Evolutionary conservation across 306 rosid genomes (phyloP), one percentile per base, ranked within the genome.

Genomic region (Ochetophila trinervis): DNA sequence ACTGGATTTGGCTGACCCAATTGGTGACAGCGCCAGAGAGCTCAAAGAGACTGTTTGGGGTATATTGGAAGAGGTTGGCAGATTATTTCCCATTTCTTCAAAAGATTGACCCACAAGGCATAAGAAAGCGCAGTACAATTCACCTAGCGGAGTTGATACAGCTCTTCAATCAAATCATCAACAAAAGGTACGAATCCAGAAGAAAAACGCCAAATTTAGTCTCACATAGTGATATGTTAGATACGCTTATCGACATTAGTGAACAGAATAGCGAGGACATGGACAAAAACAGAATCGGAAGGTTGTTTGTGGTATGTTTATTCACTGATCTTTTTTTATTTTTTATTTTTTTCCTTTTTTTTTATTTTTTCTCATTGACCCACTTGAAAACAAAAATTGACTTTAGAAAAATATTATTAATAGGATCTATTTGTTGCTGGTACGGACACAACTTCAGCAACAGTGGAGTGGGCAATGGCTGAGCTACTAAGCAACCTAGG

Each of bases 381-480:
- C n/a, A n/a, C n/a, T 20, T 47, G 45, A 1, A 8, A 63, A 19
- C 14, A 4, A 35, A 23, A n/a, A 14, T 36, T 30, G 42, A 13
- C 15, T 40, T 37, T 4, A 14, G 9, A 2, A 8, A 3, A n/a
- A 14, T 74, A 18, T 1, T 5, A 0, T 30, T 8, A 0, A 19
- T 36, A 70, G 62, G 69, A 67, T 36, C 37, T 77, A 19, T 71
- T 77, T 57, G 16, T 1, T 32, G 81, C 73, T 3, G 81, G 70
- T 5, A 77, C 65, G 1, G 71, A 71, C 8, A 62, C 77, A 30
- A 77, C 81, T 24, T 54, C 74, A 1, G 6, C 36, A n/a, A 71
- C 73, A 27, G 40, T 77, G 49, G 74, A 77, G 40, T 71, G 81
- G 78, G 63, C 74, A 24, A 71, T 77, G 77, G 74, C 74, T 1